Evolutionary conservation across 2,329 filamentous ascomycete species (phyloP), one percentile per base, ranked within the genome.

Genomic region (Fusarium chaquense): DNA sequence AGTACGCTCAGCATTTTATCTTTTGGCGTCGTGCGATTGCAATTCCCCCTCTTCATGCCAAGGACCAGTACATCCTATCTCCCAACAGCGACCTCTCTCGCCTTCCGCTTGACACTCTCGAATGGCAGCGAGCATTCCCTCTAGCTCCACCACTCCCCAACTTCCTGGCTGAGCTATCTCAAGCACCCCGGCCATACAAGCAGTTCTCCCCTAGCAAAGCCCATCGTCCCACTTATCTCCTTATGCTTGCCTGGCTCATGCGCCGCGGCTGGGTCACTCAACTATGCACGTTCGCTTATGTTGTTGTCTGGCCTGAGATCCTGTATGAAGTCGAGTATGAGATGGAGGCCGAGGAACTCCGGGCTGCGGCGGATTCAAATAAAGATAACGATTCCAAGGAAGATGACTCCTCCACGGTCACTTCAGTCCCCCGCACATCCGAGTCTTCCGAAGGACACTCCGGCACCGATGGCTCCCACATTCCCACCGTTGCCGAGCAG

Each of bases 11-110:
- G 61, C 96, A 98, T 81, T 91, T 99, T 67, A 94, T 98, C 65
- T 97, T 97, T 81, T 98, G 95, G 94, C 90, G 96, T 26, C 91
- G 94, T 60, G 96, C 95, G 47, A 92, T 97, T 64, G 91, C 95
- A 18, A 95, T 98, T 41, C 92, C 93, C 6, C 96, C 96, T 0
- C 87, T 99, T 8, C 94, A 98, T 76, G 91, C 92, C 44, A 88
- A 94, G 49, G 94, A 98, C 77, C 91, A 91, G 13, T 99, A 98
- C 79, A 91, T 98, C 35, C 88, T 98, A 30, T 97, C 93, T 3
- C 94, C 95, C 0, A 97, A 97, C 77, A 94, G 93, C 65, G 91
- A 97, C 74, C 87, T 94, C 73, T 83, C 86, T 53, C 88, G 89
- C 47, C 85, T 98, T 1, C 85, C 90, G 24, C 82, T 86, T 30